These are phyloP conservation scores for Auricularia sp. DNA, from an alignment of 768 basidiomycete genomes.

Conservation along the genomic window DNA sequence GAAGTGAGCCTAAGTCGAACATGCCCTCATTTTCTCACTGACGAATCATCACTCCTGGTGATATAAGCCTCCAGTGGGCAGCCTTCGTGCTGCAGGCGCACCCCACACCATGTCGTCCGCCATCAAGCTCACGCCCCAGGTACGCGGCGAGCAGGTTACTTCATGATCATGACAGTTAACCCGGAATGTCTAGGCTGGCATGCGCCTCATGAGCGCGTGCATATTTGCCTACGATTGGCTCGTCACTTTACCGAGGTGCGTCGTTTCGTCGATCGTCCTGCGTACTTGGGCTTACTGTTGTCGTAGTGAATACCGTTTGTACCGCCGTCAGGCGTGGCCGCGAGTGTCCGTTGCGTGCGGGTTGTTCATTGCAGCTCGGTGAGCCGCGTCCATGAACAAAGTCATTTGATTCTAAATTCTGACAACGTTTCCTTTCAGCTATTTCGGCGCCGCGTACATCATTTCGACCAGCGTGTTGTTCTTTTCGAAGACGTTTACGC, in stretches of 20 bases:
- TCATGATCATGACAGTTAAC: too few species aligned
- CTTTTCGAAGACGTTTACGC: neutral
- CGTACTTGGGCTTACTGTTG: neutral
- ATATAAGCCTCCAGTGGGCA: too few species aligned
- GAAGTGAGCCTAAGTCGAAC: too few species aligned
- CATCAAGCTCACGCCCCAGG: neutral
- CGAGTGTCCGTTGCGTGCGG: neutral
- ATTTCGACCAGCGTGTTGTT: neutral
- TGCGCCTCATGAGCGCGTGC: conserved; percentile 1
- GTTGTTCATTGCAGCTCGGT: neutral
- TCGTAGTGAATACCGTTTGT: neutral
- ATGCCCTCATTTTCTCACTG: too few species aligned
- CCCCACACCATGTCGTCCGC: neutral
- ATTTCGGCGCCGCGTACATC: neutral
- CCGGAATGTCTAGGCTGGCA: neutral
- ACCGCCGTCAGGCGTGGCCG: neutral
- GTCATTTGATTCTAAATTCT: neutral
- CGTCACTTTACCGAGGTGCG: neutral
- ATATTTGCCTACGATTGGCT: neutral
- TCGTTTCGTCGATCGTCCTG: neutral
- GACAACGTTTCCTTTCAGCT: neutral
- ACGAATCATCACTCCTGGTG: too few species aligned
- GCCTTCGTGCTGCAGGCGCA: too few species aligned
- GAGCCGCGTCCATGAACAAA: neutral
- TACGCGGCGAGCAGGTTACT: neutral